These are phyloP conservation scores for Hemisphaericaspora xylofermentans DNA, from an alignment of 1,139 yeast genomes.

Conservation along the genomic window DNA sequence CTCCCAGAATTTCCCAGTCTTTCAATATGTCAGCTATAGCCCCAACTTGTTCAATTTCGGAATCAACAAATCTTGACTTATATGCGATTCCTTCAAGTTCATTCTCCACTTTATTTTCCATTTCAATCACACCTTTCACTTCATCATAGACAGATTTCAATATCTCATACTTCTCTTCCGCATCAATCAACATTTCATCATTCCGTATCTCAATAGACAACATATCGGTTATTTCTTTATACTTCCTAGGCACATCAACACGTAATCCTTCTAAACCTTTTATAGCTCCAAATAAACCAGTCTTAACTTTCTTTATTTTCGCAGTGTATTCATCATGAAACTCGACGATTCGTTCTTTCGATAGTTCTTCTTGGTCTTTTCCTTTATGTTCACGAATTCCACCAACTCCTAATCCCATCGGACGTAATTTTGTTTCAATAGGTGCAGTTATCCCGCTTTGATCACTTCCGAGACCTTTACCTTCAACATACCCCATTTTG, in stretches of 20 bases:
- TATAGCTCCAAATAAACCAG: slow-evolving; percentile 24
- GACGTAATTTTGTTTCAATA: slow-evolving; percentile 66
- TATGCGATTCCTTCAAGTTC: slow-evolving; percentile 11
- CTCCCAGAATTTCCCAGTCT: background rate
- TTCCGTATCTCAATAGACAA: slow-evolving; percentile 1
- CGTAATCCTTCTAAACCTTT: slow-evolving; percentile 28
- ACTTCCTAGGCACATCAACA: slow-evolving; percentile 26
- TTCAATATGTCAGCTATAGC: background rate
- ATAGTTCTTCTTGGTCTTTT: slow-evolving; percentile 11
- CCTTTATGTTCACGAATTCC: slow-evolving; percentile 39
- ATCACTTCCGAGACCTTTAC: slow-evolving; percentile 74
- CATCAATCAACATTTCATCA: slow-evolving; percentile 7
- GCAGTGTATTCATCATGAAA: slow-evolving; percentile 4
- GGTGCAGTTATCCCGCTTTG: slow-evolving; percentile 79
- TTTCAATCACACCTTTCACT: slow-evolving; percentile 18
- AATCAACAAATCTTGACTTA: background rate
- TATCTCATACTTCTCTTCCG: slow-evolving; percentile 11
- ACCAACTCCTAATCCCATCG: slow-evolving; percentile 75
- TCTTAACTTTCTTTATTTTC: slow-evolving; percentile 9
- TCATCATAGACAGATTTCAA: slow-evolving; percentile 18
- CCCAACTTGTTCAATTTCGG: background rate
- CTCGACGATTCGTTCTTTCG: slow-evolving; percentile 4
- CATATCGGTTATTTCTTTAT: slow-evolving; percentile 26
- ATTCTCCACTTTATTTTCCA: slow-evolving; percentile 20
- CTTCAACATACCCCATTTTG: slow-evolving; percentile 85